phyloP scores from a whole-genome alignment of 768 basidiomycete genomes.

The Nidularia pulvinata region DNA sequence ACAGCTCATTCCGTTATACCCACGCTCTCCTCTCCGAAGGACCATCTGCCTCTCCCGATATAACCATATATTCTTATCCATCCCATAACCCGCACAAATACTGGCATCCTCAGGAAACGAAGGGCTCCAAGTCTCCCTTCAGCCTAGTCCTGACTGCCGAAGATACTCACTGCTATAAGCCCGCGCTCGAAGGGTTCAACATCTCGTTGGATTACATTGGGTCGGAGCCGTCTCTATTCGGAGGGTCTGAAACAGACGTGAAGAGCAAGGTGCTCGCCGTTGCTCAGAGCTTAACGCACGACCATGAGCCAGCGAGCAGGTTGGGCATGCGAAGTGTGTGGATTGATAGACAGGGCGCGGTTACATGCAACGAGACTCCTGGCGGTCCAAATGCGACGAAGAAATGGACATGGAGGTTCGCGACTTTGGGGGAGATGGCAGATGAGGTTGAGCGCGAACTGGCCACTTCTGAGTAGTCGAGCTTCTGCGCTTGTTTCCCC shows the following conservation, averaged over 20 bases:
- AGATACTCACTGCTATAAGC: constrained; percentile 76
- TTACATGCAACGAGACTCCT: constrained; percentile 37
- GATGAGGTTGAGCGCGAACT: constrained; percentile 50
- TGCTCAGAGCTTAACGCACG: constrained; percentile 68
- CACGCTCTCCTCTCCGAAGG: constrained; percentile 53
- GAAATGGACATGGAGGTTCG: constrained; percentile 53
- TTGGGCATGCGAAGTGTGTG: constrained; percentile 61
- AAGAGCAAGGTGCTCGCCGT: constrained; percentile 59
- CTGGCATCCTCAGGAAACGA: constrained; percentile 42
- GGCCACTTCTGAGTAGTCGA: background rate
- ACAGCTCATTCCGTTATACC: constrained; percentile 58
- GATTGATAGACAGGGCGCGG: constrained; percentile 58
- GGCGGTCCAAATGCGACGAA: constrained; percentile 17
- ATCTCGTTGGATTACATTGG: constrained; percentile 43
- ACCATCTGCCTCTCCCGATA: constrained; percentile 12
- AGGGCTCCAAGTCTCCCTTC: constrained; percentile 55
- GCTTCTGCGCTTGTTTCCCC: too few species aligned
- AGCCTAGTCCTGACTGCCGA: constrained; percentile 70
- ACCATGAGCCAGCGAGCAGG: constrained; percentile 60
- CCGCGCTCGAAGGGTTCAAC: constrained; percentile 52
- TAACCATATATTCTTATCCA: constrained; percentile 25
- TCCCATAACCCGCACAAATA: constrained; percentile 27
- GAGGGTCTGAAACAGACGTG: constrained; percentile 16
- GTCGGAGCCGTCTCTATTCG: constrained; percentile 37
- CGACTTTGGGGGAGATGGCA: constrained; percentile 60